These are phyloP conservation scores for Heliamphora pulchella DNA, from an alignment of 179 eudicot genomes.

Conservation along the genomic window DNA sequence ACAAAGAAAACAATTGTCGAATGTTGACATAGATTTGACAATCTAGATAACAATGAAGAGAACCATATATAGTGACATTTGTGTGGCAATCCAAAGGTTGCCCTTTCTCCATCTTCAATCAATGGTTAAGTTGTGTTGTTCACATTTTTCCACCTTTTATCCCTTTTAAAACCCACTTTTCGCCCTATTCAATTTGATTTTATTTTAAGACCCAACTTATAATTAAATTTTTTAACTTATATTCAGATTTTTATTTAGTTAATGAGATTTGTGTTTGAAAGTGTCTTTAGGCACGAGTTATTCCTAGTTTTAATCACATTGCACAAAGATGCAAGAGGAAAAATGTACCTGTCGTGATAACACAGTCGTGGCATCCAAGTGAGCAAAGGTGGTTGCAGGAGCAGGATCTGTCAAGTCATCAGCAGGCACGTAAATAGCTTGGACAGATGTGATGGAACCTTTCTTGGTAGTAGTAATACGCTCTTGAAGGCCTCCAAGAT, in stretches of 20 bases:
- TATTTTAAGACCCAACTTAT: too few species aligned
- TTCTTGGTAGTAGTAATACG: constrained; percentile 97
- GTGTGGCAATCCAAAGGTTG: too few species aligned
- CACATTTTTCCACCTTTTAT: too few species aligned
- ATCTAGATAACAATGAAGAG: not conserved
- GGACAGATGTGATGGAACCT: constrained; percentile 96
- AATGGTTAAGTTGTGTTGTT: too few species aligned
- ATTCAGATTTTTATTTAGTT: too few species aligned
- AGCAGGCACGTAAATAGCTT: constrained; percentile 98
- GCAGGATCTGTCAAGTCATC: constrained; percentile 99
- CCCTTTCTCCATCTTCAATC: too few species aligned
- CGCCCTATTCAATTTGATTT: too few species aligned
- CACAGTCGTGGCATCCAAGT: constrained; percentile 99
- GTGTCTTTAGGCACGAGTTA: too few species aligned
- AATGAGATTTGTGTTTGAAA: too few species aligned
- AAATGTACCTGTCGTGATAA: constrained; percentile 73
- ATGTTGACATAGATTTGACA: not conserved
- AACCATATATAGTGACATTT: too few species aligned
- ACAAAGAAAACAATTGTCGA: not conserved
- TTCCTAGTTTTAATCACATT: not conserved
- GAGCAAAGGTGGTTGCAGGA: constrained; percentile 99
- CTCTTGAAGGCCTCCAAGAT: constrained; percentile 99
- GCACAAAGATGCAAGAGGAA: not conserved
- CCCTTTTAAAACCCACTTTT: too few species aligned
- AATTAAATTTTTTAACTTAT: too few species aligned